phyloP scores from a whole-genome alignment of 75 land plant species.

The Sequoia sempervirens region DNA sequence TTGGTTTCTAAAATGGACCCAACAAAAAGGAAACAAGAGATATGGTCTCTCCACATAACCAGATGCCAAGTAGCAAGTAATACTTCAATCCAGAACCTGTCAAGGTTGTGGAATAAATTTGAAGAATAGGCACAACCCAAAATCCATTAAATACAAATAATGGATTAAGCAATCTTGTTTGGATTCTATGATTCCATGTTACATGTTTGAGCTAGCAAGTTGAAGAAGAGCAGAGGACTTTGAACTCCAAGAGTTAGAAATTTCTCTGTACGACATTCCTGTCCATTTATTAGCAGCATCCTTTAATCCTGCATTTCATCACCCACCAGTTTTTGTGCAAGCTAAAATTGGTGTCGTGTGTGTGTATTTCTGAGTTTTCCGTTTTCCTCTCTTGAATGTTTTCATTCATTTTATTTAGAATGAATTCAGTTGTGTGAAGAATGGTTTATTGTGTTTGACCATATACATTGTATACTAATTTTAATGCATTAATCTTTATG shows the following conservation, averaged over 20 bases:
- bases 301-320: background rate
- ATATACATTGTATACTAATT: background rate
- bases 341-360: background rate
- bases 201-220: background rate
- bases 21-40: background rate
- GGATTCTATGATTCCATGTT: background rate
- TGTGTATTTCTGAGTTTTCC: background rate
- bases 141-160: background rate
- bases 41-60: background rate
- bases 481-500: background rate
- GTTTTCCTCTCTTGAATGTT: background rate
- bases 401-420: background rate
- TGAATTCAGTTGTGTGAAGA: background rate
- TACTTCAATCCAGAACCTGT: background rate
- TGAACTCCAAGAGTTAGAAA: background rate
- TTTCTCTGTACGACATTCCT: background rate
- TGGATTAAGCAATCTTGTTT: background rate
- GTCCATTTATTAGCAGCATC: background rate
- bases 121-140: background rate
- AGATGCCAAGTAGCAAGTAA: background rate
- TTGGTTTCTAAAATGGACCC: background rate
- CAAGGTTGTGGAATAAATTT: background rate
- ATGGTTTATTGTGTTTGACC: background rate
- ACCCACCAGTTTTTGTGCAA: background rate
- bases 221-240: background rate